Evolutionary conservation across 1,139 yeast genomes (phyloP), one percentile per base, ranked within the genome.

Genomic region (Saccharomycopsis hybrid): DNA sequence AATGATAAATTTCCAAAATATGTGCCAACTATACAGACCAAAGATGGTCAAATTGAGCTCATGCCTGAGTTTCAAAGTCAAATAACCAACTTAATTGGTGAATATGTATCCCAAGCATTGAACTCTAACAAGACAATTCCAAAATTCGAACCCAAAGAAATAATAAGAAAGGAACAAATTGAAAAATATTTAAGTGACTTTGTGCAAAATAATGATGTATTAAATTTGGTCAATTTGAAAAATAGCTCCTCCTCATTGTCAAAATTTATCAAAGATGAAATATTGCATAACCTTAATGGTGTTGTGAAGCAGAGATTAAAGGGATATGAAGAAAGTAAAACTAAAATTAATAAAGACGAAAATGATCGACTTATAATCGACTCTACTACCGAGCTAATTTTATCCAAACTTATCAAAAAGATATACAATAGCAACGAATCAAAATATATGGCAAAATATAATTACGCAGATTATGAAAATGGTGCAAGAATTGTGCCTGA

Each of bases 391-490:
- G 54, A 52, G 32, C 29, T 38, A 28, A 42, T 47, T 18, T 37
- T 52, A 8, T 28, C 43, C 4, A 25, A 45, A 11, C 41, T 52
- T 9, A 41, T 52, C 11, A 43, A 39, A 33, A 40, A 39, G 29
- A 40, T 45, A n/a, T 33, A 49, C 8, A 36, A 43, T 18, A 32
- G 18, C 11, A n/a, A 24, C 29, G 27, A 46, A 24, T 8, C 50
- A 8, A 36, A 37, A 7, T 31, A 9, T 24, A 18, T 9, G 13
- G 18, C 39, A 7, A 44, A 51, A 24, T 53, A 39, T 46, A 53
- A 53, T 33, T 53, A 45, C 35, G 55, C 54, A n/a, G 30, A 36
- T 28, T 53, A 46, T 44, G 54, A 48, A 32, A 53, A 53, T 37
- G 55, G 55, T 3, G 55, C 55, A 25, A 39, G 54, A 18, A 44